Evolutionary conservation across 2,329 filamentous ascomycete genomes (phyloP).

Genomic region (Tolypocladium tundrense): DNA sequence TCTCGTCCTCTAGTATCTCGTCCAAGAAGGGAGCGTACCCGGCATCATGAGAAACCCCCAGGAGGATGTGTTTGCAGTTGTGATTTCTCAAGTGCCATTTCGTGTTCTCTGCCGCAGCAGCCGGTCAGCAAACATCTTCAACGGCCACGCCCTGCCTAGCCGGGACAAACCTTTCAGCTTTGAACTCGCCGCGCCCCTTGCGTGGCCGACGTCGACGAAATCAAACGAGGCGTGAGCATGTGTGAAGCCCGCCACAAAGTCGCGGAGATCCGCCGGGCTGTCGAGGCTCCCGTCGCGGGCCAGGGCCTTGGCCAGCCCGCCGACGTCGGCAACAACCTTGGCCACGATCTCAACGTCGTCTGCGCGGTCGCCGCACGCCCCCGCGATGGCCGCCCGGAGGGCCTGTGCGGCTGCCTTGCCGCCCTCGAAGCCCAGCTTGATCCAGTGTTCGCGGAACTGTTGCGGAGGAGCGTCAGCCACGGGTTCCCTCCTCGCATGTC

Average conservation of each 20-base stretch:
- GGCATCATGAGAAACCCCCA: constrained; percentile 53
- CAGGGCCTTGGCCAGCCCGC: constrained; percentile 39
- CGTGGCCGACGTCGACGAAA: constrained; percentile 51
- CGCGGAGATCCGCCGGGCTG: constrained; percentile 33
- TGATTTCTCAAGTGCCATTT: constrained; percentile 48
- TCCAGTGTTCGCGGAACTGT: constrained; percentile 47
- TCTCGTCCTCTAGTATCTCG: constrained; percentile 37
- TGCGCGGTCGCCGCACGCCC: constrained; percentile 32
- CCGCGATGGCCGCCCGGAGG: constrained; percentile 36
- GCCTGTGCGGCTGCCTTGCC: constrained; percentile 41
- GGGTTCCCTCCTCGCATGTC: background rate
- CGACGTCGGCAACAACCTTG: constrained; percentile 46
- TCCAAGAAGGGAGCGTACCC: constrained; percentile 50
- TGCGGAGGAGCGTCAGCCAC: constrained; percentile 3
- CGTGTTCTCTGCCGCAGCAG: constrained; percentile 29
- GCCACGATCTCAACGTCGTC: constrained; percentile 43
- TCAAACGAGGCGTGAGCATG: constrained; percentile 50
- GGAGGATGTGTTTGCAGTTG: constrained; percentile 51
- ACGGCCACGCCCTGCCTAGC: background rate
- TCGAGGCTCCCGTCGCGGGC: constrained; percentile 35
- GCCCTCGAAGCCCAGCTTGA: constrained; percentile 44
- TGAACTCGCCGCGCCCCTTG: constrained; percentile 47
- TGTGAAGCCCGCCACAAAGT: constrained; percentile 51
- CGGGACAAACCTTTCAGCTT: constrained; percentile 46
- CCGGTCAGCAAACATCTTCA: background rate